phyloP scores from a whole-genome alignment of 1,284 basidiomycete genomes.

The Mycena citricolor region DNA sequence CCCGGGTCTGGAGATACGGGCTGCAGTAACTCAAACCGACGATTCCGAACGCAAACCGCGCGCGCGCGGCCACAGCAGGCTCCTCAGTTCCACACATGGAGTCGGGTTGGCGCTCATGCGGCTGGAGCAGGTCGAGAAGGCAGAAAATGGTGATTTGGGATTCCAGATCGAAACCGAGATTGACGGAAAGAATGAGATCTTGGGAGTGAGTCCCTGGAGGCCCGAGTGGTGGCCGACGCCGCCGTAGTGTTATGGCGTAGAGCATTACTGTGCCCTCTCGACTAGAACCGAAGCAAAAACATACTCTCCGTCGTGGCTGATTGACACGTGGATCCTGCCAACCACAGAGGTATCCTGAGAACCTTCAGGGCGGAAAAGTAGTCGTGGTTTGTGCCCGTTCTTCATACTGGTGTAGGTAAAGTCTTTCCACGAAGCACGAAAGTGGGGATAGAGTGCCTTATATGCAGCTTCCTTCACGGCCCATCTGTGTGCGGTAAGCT shows the following conservation, averaged over 20 bases:
- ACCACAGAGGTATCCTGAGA: constrained; percentile 21
- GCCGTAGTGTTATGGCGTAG: constrained; percentile 20
- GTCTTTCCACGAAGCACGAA: constrained; percentile 76
- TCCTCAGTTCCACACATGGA: constrained; percentile 56
- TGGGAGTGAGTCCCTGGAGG: constrained; percentile 56
- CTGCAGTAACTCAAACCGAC: constrained; percentile 25
- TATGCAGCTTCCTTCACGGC: constrained; percentile 88
- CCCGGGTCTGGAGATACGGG: constrained; percentile 39
- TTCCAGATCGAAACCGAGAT: constrained; percentile 39
- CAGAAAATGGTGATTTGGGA: constrained; percentile 39
- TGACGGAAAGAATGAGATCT: constrained; percentile 30
- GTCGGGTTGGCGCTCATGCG: constrained; percentile 71
- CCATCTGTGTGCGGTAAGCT: constrained; percentile 55
- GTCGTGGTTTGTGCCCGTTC: constrained; percentile 46
- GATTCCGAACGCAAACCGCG: constrained; percentile 35
- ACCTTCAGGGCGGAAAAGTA: constrained; percentile 42
- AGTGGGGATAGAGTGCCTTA: constrained; percentile 75
- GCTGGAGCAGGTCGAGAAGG: constrained; percentile 55
- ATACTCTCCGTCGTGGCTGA: constrained; percentile 87
- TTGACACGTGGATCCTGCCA: constrained; percentile 58
- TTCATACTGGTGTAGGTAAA: constrained; percentile 50
- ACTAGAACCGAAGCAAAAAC: constrained; percentile 74
- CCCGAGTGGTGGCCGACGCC: constrained; percentile 69
- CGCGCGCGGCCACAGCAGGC: constrained; percentile 66
- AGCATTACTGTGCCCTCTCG: constrained; percentile 36